Base-by-base conservation (phyloP, 805 yeast species). In the Starmerella powellii region DNA sequence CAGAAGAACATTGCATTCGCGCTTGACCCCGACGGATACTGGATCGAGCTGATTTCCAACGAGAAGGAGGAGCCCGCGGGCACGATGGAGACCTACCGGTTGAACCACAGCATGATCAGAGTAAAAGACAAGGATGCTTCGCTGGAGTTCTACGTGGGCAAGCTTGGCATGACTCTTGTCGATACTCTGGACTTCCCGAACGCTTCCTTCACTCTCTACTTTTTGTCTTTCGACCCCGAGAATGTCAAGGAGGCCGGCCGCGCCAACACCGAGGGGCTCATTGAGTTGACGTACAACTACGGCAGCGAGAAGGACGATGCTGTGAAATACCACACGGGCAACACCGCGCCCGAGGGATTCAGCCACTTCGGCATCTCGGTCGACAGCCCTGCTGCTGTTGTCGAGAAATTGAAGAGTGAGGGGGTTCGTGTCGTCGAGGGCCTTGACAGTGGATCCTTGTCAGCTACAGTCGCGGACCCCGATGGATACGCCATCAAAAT, bases 231-330 rank as follows among this genome's bases (percentile, higher is more conserved):
- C 62, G 71, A 72, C 50, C 57, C 64, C 52, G 46, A 53, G 54
- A 37, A 33, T 20, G 77, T 71, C 42, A 17, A 42, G 40, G 68
- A 69, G 33, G 57, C 62, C 33, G 55, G 66, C 28, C 63, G 67
- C 18, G 55, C 45, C 10, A 52, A 54, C 39, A 64, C 76, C 46
- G 85, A 83, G 59, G 78, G 88, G 17, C 63, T 91, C 11, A 61
- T 91, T 42, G 98, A 91, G 64, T 70, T 91, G 58, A 88, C 97
- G 36, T 88, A 85, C 65, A 91, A 91, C 66, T 88, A 85, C 79
- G 98, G 97, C 18, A 84, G 96, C 18, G 98, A 91, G 59, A 56
- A 64, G 17, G 95, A 88, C 48, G 69, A 71, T 15, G 68, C 71
- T 4, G 83, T 85, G 64, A 64, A 69, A 39, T 91, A 88, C 62